phyloP scores from a whole-genome alignment of 306 rosid species.

The Oxytropis ochrocephala region DNA sequence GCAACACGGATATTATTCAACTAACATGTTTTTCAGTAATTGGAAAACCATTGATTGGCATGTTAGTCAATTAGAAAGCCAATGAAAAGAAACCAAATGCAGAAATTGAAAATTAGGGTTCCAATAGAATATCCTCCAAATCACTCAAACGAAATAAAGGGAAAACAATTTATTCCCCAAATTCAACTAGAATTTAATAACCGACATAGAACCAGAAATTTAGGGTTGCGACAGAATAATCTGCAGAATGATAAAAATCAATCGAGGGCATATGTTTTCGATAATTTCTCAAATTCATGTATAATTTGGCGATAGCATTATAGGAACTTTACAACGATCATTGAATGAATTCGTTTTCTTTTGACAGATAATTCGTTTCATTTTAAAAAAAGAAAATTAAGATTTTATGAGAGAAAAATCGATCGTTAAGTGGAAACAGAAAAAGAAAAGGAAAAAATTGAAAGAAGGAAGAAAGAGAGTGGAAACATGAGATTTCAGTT shows the following conservation, averaged over 20 bases:
- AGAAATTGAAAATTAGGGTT: slow-evolving; percentile 23
- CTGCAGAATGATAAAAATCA: background rate
- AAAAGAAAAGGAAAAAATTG: background rate
- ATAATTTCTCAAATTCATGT: background rate
- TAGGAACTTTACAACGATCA: background rate
- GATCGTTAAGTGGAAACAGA: background rate
- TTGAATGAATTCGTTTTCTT: too few species aligned
- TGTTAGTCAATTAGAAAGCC: background rate
- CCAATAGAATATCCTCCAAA: background rate
- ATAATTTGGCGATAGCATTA: background rate
- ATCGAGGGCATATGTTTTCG: background rate
- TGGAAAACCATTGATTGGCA: background rate
- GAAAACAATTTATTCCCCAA: background rate
- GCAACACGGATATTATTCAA: background rate
- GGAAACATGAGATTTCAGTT: background rate
- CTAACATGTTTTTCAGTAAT: background rate
- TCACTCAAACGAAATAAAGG: slow-evolving; percentile 1
- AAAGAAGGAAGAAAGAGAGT: background rate
- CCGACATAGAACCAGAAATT: background rate
- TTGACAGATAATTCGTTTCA: too few species aligned
- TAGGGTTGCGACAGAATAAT: slow-evolving; percentile 19
- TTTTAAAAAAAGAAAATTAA: background rate
- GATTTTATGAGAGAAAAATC: background rate
- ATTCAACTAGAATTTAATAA: background rate
- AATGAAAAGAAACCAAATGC: background rate